Conservation (phyloP, 2,329 filamentous ascomycete species). For the Thelonectria blattea region DNA sequence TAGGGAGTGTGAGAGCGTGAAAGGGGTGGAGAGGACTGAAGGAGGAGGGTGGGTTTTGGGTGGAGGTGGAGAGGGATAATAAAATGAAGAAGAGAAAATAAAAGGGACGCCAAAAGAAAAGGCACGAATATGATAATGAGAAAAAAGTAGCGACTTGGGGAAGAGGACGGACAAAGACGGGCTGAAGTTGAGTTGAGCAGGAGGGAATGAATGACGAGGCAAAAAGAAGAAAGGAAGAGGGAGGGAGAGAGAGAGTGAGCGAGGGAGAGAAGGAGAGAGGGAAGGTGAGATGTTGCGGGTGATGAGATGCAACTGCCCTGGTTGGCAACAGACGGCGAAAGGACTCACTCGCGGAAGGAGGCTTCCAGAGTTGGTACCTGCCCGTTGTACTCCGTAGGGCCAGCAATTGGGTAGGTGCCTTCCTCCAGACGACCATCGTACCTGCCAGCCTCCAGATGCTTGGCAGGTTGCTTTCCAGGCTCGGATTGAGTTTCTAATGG, state of each 20-base stretch:
- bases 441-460: too few relatives aligned
- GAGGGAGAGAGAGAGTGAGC: neutral
- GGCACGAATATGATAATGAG: conserved; percentile 7
- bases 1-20: conserved; percentile 39
- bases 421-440: too few relatives aligned
- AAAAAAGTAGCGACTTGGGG: conserved; percentile 5
- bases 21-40: conserved; percentile 21
- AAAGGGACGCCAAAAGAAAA: conserved; percentile 14
- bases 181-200: neutral
- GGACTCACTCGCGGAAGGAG: neutral
- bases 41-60: conserved; percentile 35
- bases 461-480: neutral
- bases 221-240: neutral
- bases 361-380: neutral
- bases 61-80: conserved; percentile 36
- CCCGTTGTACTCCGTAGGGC: too few relatives aligned
- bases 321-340: neutral
- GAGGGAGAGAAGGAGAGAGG: conserved; percentile 2
- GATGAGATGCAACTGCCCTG: neutral
- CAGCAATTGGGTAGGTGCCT: too few relatives aligned
- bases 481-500: neutral
- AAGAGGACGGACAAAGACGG: conserved; percentile 13
- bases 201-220: conserved; percentile 3
- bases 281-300: neutral
- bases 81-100: conserved; percentile 26